Evolutionary conservation across 805 yeast species (phyloP).

Genomic region (Barnettozyma vustinii): DNA sequence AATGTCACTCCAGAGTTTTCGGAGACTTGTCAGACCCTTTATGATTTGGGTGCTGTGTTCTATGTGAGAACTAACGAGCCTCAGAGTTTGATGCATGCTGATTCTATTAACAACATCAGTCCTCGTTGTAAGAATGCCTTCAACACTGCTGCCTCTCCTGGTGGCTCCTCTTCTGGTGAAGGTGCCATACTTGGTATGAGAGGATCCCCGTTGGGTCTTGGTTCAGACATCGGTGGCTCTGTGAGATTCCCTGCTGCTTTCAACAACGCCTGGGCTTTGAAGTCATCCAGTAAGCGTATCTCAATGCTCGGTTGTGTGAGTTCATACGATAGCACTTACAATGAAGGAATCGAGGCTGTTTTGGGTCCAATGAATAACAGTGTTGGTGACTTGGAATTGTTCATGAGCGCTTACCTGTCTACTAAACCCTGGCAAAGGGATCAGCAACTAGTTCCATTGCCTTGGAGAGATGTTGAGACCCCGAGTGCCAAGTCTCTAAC

Average conservation of each 20-base stretch:
- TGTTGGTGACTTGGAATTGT: conserved; percentile 60
- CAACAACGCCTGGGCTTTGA: conserved; percentile 54
- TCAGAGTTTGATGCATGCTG: conserved; percentile 65
- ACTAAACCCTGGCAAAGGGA: conserved; percentile 55
- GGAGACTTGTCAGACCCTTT: conserved; percentile 21
- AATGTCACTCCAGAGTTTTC: conserved; percentile 31
- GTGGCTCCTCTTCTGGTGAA: conserved; percentile 73
- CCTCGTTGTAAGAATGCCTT: conserved; percentile 56
- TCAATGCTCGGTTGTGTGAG: conserved; percentile 25
- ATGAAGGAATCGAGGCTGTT: conserved; percentile 57
- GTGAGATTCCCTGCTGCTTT: conserved; percentile 66
- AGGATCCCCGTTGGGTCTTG: conserved; percentile 59
- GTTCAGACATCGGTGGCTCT: conserved; percentile 71
- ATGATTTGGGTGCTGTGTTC: conserved; percentile 41
- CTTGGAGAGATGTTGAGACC: conserved; percentile 32
- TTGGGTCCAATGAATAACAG: conserved; percentile 65
- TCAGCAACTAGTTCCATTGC: conserved; percentile 28
- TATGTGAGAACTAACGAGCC: conserved; percentile 66
- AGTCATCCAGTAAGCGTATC: conserved; percentile 55
- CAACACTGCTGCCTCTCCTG: conserved; percentile 53
- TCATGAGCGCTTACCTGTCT: conserved; percentile 51
- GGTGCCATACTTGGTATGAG: conserved; percentile 56
- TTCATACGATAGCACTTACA: conserved; percentile 19
- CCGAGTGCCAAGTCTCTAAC: conserved; percentile 41
- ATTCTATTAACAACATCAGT: conserved; percentile 52